Evolutionary conservation across 2,329 filamentous ascomycete species (phyloP).

Genomic region (Penicillium sp.): DNA sequence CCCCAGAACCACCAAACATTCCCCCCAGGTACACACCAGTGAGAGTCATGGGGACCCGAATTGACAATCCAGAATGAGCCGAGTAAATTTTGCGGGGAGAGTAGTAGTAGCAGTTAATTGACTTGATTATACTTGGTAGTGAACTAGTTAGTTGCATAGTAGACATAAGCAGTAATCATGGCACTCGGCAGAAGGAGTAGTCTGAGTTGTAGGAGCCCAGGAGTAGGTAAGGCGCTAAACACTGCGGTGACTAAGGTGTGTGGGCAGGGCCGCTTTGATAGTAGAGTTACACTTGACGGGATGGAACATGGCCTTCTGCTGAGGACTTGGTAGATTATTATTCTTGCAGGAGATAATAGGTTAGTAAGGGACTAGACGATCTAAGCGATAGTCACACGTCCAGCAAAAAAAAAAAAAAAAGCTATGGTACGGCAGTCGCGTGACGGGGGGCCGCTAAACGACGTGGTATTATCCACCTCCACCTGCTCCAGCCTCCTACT

Average conservation of each 20-base stretch:
- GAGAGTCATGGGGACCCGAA: background rate
- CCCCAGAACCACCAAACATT: too few relatives aligned
- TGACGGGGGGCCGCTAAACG: background rate
- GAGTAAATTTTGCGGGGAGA: background rate
- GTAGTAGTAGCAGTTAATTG: background rate
- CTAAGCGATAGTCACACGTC: background rate
- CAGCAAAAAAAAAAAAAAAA: background rate
- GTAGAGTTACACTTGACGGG: slow-evolving; percentile 21
- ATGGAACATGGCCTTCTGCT: slow-evolving; percentile 9
- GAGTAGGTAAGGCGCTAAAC: background rate
- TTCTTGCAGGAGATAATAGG: background rate
- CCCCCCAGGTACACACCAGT: background rate
- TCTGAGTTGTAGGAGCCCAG: background rate
- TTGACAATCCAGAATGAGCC: background rate
- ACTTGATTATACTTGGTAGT: too few relatives aligned
- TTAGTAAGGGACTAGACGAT: background rate
- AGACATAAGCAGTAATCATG: background rate
- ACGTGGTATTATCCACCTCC: slow-evolving; percentile 2
- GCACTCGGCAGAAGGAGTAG: background rate
- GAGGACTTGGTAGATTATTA: background rate
- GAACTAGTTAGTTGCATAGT: background rate
- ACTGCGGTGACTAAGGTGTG: background rate
- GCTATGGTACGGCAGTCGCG: background rate
- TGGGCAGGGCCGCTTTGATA: slow-evolving; percentile 20
- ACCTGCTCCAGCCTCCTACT: background rate